A percentile compares a stretch with the other conserved stretches of the same genome.
phyloP scores from a whole-genome alignment of 2,329 filamentous ascomycete genomes.

The Neoarthrinium moseri region DNA sequence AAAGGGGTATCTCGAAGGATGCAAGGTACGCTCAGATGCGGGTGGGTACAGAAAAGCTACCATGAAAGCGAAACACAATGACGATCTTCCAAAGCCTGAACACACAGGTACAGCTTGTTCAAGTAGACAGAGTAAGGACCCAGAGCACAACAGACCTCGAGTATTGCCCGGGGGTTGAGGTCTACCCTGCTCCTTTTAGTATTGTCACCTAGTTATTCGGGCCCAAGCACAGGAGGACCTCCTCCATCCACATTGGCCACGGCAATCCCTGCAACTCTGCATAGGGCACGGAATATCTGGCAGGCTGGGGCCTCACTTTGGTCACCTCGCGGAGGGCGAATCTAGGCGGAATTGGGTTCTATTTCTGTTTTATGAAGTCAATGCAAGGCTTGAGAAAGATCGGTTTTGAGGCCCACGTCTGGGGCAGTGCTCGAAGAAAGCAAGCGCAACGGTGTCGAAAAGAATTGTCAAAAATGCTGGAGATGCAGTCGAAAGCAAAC shows the following conservation, averaged over 20 bases:
- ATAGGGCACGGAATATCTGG: no score
- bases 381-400: no score
- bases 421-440: not conserved
- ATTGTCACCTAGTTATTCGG: no score
- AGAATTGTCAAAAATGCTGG: no score
- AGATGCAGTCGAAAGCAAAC: not conserved
- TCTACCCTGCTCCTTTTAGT: no score
- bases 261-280: no score
- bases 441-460: not conserved
- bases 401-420: not conserved
- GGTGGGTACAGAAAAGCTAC: no score
- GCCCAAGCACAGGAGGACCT: no score
- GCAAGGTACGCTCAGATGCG: conserved; percentile 6
- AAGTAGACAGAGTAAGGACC: not conserved
- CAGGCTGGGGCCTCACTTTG: not conserved
- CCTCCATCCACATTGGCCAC: no score
- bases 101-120: not conserved
- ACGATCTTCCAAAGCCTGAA: not conserved
- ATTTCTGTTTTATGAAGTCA: not conserved
- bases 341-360: not conserved
- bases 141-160: not conserved
- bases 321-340: not conserved
- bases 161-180: not conserved
- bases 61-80: not conserved
- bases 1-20: not conserved